Base-by-base conservation (phyloP, 1,284 basidiomycete species). In the Cutaneotrichosporon cavernicola region DNA sequence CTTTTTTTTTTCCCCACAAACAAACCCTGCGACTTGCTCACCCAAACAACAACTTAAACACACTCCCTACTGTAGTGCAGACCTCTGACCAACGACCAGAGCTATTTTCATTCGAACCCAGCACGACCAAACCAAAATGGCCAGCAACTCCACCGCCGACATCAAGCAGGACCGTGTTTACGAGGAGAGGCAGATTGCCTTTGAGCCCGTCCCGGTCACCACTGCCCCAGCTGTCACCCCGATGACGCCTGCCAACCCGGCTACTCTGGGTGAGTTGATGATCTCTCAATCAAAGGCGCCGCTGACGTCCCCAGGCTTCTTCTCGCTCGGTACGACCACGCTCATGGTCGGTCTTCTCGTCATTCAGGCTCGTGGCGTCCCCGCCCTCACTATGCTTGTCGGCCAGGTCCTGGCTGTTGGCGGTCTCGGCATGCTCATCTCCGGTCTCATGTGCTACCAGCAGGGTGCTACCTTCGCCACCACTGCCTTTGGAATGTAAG, bases 401-500 rank as follows among this genome's bases (percentile, higher is more conserved):
- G 65, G 65, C 32, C 61, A 63, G 43, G 59, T 60, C 32, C 36
- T 47, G 21, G 56, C 50, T 13, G 65, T 66, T 21, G 65, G 65
- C 18, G 65, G 65, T 16, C 58, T 66, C 30, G 65, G 65, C 16
- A 66, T 66, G 65, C 65, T 66, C 59, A 66, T 66, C 61, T 66
- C 65, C 11, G 61, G 65, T 13, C 40, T 66, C 50, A 58, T 50
- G 61, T 56, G 56, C 58, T 61, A 66, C 59, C 65, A 66, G 61
- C 61, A 63, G 59, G 65, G 65, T 18, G 43, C 55, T 7, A 63
- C 56, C 11, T 66, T 66, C 30, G 65, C 52, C 47, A 55, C 61
- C n/a, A 55, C 62, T 13, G 65, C 61, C 11, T 66, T 66, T 32
- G 65, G 65, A 26, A 63, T 66, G 65, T 62, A 11, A 38, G 59